Evolutionary conservation across 2,329 filamentous ascomycete species (phyloP), one percentile per base, ranked within the genome.

Genomic region (Metarhizium album): DNA sequence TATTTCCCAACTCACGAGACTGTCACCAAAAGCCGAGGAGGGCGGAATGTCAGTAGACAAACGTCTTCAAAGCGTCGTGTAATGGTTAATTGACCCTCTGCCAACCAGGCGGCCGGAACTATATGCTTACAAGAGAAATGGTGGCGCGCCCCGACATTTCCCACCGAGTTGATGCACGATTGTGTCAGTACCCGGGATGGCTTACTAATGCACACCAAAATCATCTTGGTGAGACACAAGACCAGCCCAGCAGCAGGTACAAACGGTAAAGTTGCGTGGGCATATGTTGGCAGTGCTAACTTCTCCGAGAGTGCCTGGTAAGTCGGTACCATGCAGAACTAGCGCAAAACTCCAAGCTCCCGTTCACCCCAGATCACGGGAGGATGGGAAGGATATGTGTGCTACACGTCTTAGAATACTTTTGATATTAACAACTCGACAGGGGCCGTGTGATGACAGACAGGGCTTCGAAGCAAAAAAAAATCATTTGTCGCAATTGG

Each of bases 251-350:
- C 20, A 40, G 20, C 9, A 18, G 38, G 23, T 9, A 20, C 23
- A 23, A 42, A 23, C 22, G 33, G 37, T 27, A 48, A 27, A 20
- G 14, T 55, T 52, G 82, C 82, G 4, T 97, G 88, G 84, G 84
- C 79, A 2, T 97, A 97, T 62, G 70, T 95, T 37, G 93, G 93
- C 16, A 95, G 88, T 59, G 88, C 89, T 7, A 98, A 98, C 67
- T 69, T 95, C 27, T 95, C 90, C 0, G 90, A 96, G 67, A 90
- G 87, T 64, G 93, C 93, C 29, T 98, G 93, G 86, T 89, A 70
- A 73, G 81, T 72, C 37, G 9, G 20, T 35, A 37, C 20, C 42
- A 14, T 40, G 11, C n/a, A n/a, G n/a, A n/a, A n/a, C n/a, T n/a
- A n/a, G n/a, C n/a, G 16, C 33, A 8, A 13, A 35, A 13, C 7